These are phyloP conservation scores for Aspergillus candidus DNA, from an alignment of 2,329 filamentous ascomycete species.

Conservation along the genomic window DNA sequence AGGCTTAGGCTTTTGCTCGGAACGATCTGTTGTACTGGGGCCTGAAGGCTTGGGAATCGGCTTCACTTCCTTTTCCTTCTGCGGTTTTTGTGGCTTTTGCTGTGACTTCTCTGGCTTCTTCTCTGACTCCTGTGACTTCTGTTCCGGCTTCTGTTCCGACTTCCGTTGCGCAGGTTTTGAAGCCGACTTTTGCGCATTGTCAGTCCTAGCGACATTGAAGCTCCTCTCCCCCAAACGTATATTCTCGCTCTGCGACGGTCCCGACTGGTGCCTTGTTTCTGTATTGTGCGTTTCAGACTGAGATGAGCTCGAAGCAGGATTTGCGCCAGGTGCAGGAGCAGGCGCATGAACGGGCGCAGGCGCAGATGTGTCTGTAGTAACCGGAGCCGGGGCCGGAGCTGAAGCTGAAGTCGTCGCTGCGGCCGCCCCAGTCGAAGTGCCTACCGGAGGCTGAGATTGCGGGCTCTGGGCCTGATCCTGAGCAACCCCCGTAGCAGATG, in stretches of 20 bases:
- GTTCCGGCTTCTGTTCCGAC: slow-evolving; percentile 44
- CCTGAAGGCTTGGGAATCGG: slow-evolving; percentile 8
- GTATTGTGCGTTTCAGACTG: slow-evolving; percentile 4
- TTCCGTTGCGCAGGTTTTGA: slow-evolving; percentile 12
- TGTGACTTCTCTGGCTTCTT: slow-evolving; percentile 53
- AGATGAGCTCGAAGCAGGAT: slow-evolving; percentile 12
- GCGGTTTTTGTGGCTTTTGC: slow-evolving; percentile 57
- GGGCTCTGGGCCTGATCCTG: background rate
- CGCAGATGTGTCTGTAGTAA: slow-evolving; percentile 4
- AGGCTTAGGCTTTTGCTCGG: slow-evolving; percentile 3
- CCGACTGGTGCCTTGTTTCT: background rate
- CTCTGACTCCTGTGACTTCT: slow-evolving; percentile 56
- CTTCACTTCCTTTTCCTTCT: slow-evolving; percentile 61
- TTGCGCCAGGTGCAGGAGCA: background rate
- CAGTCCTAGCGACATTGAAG: too few relatives aligned
- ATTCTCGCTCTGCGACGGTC: background rate
- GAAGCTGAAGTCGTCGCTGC: slow-evolving; percentile 2
- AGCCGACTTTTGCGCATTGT: background rate
- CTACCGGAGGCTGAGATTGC: background rate
- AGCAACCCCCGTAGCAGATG: background rate
- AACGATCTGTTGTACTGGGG: background rate
- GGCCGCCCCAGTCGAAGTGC: slow-evolving; percentile 4
- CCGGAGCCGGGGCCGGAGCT: slow-evolving; percentile 3
- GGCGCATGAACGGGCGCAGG: slow-evolving; percentile 3
- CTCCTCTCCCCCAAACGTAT: too few relatives aligned